Conservation (phyloP, 2,329 filamentous ascomycete species). For the Colletotrichum higginsianum region DNA sequence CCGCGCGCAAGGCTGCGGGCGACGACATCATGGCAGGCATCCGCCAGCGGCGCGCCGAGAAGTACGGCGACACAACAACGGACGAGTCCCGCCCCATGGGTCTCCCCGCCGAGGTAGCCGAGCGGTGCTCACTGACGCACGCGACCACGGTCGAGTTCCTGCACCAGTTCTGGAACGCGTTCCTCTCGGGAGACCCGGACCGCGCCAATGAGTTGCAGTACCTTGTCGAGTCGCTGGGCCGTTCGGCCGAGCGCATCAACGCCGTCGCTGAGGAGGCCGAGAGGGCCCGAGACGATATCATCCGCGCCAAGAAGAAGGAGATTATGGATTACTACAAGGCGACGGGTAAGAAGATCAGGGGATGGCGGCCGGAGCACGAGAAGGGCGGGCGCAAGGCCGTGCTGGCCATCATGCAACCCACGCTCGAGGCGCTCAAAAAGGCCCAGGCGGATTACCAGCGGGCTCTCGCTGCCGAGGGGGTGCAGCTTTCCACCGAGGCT, state of each 20-base stretch:
- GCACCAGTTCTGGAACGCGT: constrained; percentile 97
- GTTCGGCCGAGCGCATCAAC: constrained; percentile 83
- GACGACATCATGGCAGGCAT: constrained; percentile 77
- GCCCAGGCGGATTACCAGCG: constrained; percentile 81
- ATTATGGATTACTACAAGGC: constrained; percentile 79
- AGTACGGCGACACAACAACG: constrained; percentile 63
- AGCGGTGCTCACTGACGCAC: constrained; percentile 79
- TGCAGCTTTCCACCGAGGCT: constrained; percentile 63
- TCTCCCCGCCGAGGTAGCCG: constrained; percentile 71
- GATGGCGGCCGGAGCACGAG: constrained; percentile 76
- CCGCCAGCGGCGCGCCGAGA: constrained; percentile 71
- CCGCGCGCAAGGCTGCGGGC: constrained; percentile 75
- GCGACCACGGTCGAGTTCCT: constrained; percentile 95
- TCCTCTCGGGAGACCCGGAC: constrained; percentile 88
- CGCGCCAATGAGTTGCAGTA: constrained; percentile 86
- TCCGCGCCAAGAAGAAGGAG: constrained; percentile 78
- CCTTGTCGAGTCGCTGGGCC: constrained; percentile 84
- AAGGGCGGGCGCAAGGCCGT: constrained; percentile 84
- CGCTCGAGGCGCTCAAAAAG: constrained; percentile 77
- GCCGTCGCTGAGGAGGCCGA: constrained; percentile 87
- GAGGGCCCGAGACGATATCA: constrained; percentile 75
- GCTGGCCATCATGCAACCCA: constrained; percentile 81
- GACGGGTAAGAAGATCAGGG: constrained; percentile 80
- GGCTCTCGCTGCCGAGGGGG: constrained; percentile 76
- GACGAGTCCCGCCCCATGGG: constrained; percentile 39